Evolutionary conservation across 2,329 filamentous ascomycete genomes (phyloP).

Genomic region (Claviceps maximensis): DNA sequence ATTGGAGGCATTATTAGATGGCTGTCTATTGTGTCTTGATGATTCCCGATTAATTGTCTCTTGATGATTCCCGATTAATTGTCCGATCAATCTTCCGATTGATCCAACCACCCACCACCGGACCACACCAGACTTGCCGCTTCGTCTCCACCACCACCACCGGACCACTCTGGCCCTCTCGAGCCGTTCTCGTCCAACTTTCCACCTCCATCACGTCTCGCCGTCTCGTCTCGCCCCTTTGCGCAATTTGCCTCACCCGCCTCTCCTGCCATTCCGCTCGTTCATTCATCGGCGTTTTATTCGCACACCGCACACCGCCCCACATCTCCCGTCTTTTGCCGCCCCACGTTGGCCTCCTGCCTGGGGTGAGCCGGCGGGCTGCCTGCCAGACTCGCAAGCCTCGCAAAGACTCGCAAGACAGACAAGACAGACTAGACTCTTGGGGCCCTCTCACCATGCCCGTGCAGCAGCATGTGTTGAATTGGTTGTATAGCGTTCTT

Average conservation of each 20-base stretch:
- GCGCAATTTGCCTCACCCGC: background rate
- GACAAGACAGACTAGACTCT: no score
- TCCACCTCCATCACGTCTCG: background rate
- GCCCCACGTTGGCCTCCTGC: background rate
- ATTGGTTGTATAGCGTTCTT: constrained; percentile 89
- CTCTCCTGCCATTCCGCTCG: background rate
- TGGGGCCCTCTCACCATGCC: constrained; percentile 34
- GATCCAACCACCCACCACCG: no score
- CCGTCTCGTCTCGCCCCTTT: background rate
- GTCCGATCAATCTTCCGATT: no score
- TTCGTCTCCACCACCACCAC: no score
- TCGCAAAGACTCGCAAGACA: no score
- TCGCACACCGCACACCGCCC: background rate
- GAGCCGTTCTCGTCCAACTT: background rate
- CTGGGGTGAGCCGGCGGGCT: background rate
- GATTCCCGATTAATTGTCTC: no score
- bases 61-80: no score
- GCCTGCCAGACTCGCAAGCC: background rate
- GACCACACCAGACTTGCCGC: no score
- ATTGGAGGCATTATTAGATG: no score
- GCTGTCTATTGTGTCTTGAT: no score
- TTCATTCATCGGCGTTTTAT: background rate
- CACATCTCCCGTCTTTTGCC: background rate
- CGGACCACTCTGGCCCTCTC: no score
- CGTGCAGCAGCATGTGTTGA: constrained; percentile 79